Conservation (phyloP, 345 rosid genomes). For the Salix suchowensis region DNA sequence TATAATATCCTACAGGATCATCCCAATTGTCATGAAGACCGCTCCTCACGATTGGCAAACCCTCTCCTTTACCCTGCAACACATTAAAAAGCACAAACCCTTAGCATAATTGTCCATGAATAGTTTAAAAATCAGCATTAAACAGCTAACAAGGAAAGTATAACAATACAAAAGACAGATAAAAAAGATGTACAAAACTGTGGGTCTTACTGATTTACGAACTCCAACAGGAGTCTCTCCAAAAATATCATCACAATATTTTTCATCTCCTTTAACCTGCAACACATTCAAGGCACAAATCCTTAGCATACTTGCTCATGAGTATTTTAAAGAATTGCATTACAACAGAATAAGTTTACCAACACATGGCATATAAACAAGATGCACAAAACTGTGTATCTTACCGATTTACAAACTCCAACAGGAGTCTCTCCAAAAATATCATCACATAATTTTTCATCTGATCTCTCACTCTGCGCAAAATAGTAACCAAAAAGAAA, state of each 20-base stretch:
- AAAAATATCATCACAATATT: slow-evolving; percentile 87
- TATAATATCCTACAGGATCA: slow-evolving; percentile 96
- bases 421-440: slow-evolving; percentile 95
- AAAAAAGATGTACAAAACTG: background rate
- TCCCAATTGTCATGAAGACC: slow-evolving; percentile 99
- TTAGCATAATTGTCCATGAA: background rate
- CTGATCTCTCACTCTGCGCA: slow-evolving; percentile 84
- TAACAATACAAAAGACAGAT: background rate
- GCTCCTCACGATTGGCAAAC: slow-evolving; percentile 62
- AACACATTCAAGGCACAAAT: slow-evolving; percentile 12
- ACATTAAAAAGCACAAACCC: slow-evolving; percentile 2
- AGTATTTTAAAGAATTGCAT: background rate
- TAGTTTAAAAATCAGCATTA: background rate
- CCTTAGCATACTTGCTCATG: slow-evolving; percentile 4
- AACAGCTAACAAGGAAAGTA: background rate
- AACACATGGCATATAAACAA: background rate
- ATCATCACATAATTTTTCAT: slow-evolving; percentile 77
- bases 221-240: slow-evolving; percentile 88
- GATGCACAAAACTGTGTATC: background rate
- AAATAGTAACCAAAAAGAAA: slow-evolving; percentile 7
- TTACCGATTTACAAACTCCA: slow-evolving; percentile 57
- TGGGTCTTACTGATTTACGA: slow-evolving; percentile 49
- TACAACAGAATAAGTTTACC: no score
- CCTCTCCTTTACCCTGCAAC: slow-evolving; percentile 66
- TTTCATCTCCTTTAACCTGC: slow-evolving; percentile 30